Base-by-base conservation (phyloP, 2,329 filamentous ascomycete species). In the Beauveria varroae region DNA sequence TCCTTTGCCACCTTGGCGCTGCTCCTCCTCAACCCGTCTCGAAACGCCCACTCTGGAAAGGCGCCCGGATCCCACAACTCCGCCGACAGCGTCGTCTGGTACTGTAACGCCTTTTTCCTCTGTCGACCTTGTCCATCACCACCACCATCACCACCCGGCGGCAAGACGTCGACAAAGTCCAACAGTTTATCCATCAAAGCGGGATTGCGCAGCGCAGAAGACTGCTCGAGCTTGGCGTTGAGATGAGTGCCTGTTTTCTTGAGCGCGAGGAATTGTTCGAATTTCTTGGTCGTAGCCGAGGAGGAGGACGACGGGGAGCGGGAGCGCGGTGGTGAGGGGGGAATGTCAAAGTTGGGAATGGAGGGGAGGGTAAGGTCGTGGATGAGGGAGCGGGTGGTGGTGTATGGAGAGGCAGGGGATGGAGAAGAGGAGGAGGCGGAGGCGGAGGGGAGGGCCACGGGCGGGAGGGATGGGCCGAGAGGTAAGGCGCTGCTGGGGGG, bases 221-320 rank as follows among this genome's bases (percentile, higher is more conserved):
- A 89, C 62, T 81, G 80, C 41, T 88, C 83, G 9, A 95, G 77
- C 64, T 88, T 86, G 67, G 85, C 79, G 71, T 95, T 93, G 79
- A 93, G 93, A 73, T 95, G 90, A 18, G 86, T 79, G 5, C 87
- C 87, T 64, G 87, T 84, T 68, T 84, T 86, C 75, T 95, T 95
- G n/a, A 93, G 80, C 51, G 84, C 79, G 0, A 93, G 81, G 66
- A 95, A 93, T 63, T 86, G 84, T 64, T 85, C 81, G 67, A 93
- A 88, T 67, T 91, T 92, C 66, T 82, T 80, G 56, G 82, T 86
- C 14, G 86, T 73, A 47, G 74, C 66, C 40, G 78, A 75, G 12
- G 83, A 83, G 22, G 84, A 83, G 0, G 87, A 86, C 1, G 90
- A 89, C 3, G 89, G 91, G 10, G 84, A 41, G 80, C 0, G 89